These are phyloP conservation scores for Aspergillus texensis DNA, from an alignment of 2,329 filamentous ascomycete species.

Conservation along the genomic window DNA sequence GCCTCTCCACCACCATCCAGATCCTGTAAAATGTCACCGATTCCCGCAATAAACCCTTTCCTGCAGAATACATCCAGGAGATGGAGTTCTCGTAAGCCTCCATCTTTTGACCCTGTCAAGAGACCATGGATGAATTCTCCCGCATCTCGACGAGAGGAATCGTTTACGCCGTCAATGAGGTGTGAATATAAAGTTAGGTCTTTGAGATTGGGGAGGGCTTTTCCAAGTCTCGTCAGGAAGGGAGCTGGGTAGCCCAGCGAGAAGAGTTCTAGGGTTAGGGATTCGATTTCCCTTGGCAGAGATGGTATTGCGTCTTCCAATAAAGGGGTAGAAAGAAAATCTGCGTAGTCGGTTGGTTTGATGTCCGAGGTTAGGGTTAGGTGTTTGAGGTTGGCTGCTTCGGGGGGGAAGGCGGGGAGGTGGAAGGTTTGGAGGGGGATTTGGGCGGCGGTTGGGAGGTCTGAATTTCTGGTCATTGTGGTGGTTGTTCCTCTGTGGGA, in stretches of 20 bases:
- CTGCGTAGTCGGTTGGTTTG: conserved; percentile 50
- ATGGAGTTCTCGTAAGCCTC: background rate
- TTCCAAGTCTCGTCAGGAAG: background rate
- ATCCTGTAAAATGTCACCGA: background rate
- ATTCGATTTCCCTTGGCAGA: background rate
- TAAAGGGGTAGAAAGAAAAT: conserved; percentile 38
- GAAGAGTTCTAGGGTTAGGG: background rate
- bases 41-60: background rate
- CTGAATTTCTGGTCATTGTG: background rate
- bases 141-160: background rate
- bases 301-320: background rate
- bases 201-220: background rate
- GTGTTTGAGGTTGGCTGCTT: background rate
- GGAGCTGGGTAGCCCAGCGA: background rate
- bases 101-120: background rate
- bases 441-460: background rate
- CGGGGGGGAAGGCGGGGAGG: background rate
- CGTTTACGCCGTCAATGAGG: background rate
- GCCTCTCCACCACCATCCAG: no score
- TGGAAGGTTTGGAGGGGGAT: conserved; percentile 1
- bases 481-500: no score
- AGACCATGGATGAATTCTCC: background rate
- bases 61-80: background rate
- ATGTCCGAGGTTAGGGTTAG: conserved; percentile 2
- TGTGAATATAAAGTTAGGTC: background rate